phyloP scores from a whole-genome alignment of 148 eudicot genomes.

The Camellia lanceoleosa region DNA sequence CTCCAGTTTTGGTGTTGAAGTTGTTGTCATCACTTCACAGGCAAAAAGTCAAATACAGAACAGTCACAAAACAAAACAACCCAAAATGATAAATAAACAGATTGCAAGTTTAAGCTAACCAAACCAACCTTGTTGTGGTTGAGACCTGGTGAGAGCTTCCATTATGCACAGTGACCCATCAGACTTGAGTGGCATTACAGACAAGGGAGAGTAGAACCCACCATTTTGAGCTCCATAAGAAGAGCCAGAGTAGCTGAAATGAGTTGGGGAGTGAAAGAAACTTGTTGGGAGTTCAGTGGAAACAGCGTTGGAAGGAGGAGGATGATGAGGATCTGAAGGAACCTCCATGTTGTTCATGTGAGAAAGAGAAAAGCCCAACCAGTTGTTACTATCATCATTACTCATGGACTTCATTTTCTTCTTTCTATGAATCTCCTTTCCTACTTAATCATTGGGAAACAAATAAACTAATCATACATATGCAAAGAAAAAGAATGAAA shows the following conservation, averaged over 20 bases:
- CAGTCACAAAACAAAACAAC: not conserved
- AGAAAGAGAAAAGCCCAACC: slow-evolving; percentile 51
- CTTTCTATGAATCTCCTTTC: slow-evolving; percentile 9
- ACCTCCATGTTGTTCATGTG: slow-evolving; percentile 43
- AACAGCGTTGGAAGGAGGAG: slow-evolving; percentile 21
- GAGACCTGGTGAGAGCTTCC: slow-evolving; percentile 45
- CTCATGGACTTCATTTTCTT: slow-evolving; percentile 52
- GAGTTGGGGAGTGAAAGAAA: slow-evolving; percentile 28
- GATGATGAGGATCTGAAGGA: slow-evolving; percentile 25
- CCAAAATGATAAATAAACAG: not conserved
- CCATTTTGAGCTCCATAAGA: slow-evolving; percentile 45
- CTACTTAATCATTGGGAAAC: slow-evolving; percentile 35
- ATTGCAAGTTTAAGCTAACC: slow-evolving; percentile 31
- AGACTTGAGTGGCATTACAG: slow-evolving; percentile 86
- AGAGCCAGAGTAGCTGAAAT: slow-evolving; percentile 37
- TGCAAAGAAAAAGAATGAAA: too few species aligned
- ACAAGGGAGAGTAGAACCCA: slow-evolving; percentile 40
- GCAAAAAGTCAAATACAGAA: not conserved
- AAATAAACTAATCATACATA: slow-evolving; percentile 25
- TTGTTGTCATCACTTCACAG: slow-evolving; percentile 42
- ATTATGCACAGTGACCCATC: slow-evolving; percentile 84
- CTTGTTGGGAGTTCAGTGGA: slow-evolving; percentile 25
- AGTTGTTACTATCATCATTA: slow-evolving; percentile 38
- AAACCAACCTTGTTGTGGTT: slow-evolving; percentile 61
- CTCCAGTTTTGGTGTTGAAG: slow-evolving; percentile 55